phyloP scores from a whole-genome alignment of 2,329 filamentous ascomycete species.

The Biscogniauxia mediterranea region DNA sequence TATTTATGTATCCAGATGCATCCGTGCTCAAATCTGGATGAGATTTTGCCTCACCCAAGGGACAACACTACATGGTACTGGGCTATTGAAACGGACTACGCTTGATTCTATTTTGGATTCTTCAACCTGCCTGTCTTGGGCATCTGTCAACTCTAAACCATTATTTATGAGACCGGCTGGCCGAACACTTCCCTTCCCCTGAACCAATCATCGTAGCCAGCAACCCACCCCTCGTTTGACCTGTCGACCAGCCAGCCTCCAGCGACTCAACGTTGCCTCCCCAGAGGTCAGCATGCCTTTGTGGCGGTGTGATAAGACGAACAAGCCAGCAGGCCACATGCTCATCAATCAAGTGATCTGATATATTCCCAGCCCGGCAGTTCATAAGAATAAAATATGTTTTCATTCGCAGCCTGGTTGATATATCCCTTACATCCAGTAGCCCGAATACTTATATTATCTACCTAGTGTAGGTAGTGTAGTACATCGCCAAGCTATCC shows the following conservation, averaged over 20 bases:
- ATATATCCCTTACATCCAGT: neutral
- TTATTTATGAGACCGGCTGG: neutral
- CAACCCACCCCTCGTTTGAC: neutral
- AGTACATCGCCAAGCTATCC: too few relatives aligned
- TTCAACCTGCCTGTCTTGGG: neutral
- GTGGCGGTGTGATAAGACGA: conserved; percentile 21
- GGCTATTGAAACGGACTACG: neutral
- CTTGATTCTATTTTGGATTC: neutral
- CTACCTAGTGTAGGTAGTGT: neutral
- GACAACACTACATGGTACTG: neutral
- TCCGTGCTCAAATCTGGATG: neutral
- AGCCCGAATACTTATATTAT: neutral
- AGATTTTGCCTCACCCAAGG: neutral
- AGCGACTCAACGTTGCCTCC: neutral
- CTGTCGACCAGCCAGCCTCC: conserved; percentile 1
- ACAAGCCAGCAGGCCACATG: conserved; percentile 11
- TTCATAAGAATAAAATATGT: neutral
- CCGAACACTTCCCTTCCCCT: neutral
- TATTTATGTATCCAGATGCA: too few relatives aligned
- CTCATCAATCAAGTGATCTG: neutral
- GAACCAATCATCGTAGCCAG: neutral
- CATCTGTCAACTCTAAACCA: neutral
- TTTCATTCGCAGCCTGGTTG: neutral
- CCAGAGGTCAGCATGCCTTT: conserved; percentile 4
- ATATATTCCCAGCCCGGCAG: neutral